Conservation (phyloP, 1,284 basidiomycete species). For the Coniferiporia sulphurascens region DNA sequence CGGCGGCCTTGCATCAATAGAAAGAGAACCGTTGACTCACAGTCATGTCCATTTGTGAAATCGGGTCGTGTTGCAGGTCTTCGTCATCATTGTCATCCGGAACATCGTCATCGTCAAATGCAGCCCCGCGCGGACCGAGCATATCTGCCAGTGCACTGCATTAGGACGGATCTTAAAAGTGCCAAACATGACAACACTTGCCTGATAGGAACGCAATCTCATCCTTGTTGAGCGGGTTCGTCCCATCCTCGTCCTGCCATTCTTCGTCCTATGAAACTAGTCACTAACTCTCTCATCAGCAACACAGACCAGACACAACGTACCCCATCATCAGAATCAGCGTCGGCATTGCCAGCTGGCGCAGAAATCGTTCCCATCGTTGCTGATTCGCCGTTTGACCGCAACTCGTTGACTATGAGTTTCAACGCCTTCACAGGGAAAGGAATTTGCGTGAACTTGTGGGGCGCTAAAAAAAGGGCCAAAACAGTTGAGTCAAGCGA, state of each 20-base stretch:
- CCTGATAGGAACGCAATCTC: conserved; percentile 59
- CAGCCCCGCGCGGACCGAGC: conserved; percentile 60
- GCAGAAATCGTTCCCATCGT: conserved; percentile 40
- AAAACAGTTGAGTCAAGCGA: conserved; percentile 2
- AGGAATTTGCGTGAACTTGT: conserved; percentile 78
- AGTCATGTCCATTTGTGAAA: conserved; percentile 86
- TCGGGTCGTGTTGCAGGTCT: conserved; percentile 81
- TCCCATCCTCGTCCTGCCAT: conserved; percentile 77
- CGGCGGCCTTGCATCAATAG: too few species aligned
- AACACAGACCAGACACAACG: conserved; percentile 27
- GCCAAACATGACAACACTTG: neutral
- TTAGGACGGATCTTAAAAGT: neutral
- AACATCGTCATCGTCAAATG: conserved; percentile 69
- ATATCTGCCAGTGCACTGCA: conserved; percentile 38
- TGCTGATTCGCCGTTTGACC: conserved; percentile 65
- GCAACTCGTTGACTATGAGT: conserved; percentile 79
- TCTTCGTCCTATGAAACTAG: conserved; percentile 62
- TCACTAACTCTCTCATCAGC: conserved; percentile 7
- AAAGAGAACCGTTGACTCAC: conserved; percentile 38
- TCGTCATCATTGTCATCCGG: conserved; percentile 74
- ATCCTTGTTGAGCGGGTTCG: conserved; percentile 51
- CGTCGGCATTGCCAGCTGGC: conserved; percentile 45
- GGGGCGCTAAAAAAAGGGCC: conserved; percentile 52
- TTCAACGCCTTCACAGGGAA: conserved; percentile 93
- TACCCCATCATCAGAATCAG: conserved; percentile 76